Conservation (phyloP, 331 rosid species). For the Cydonia oblonga region DNA sequence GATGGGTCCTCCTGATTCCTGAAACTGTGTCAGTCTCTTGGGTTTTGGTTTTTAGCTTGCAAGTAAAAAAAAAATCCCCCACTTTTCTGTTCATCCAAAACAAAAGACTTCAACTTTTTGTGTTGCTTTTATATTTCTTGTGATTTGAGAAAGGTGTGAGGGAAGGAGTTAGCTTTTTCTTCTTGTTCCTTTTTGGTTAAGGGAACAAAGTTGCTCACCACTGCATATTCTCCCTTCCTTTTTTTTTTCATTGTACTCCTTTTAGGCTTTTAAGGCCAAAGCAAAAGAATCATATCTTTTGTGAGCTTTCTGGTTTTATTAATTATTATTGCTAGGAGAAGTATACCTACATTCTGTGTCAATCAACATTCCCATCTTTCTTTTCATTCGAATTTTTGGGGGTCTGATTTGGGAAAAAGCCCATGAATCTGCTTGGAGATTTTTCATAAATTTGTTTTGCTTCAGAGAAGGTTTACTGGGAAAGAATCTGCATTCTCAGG, state of each 20-base stretch:
- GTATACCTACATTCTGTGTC: background rate
- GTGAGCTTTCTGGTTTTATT: no score
- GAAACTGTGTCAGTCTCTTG: conserved; percentile 25
- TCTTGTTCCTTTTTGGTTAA: conserved; percentile 16
- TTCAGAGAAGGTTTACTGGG: background rate
- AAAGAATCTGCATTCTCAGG: conserved; percentile 11
- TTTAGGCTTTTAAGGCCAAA: conserved; percentile 13
- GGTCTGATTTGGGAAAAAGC: conserved; percentile 10
- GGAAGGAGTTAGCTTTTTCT: conserved; percentile 20
- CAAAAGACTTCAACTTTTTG: conserved; percentile 19
- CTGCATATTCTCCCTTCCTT: no score
- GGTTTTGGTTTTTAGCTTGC: conserved; percentile 27
- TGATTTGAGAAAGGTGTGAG: conserved; percentile 21
- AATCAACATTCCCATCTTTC: conserved; percentile 2
- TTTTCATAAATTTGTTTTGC: conserved; percentile 3
- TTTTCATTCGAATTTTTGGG: conserved; percentile 5
- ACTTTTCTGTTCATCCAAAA: conserved; percentile 38
- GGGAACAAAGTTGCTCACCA: background rate
- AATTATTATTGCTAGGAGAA: no score
- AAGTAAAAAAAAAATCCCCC: background rate
- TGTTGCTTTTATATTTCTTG: conserved; percentile 21
- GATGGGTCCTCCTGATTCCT: conserved; percentile 22
- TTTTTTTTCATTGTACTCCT: conserved; percentile 11
- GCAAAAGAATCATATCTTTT: background rate
- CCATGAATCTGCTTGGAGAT: conserved; percentile 9